Evolutionary conservation across 306 rosid species (phyloP).

Genomic region (Spatholobus suberectus): DNA sequence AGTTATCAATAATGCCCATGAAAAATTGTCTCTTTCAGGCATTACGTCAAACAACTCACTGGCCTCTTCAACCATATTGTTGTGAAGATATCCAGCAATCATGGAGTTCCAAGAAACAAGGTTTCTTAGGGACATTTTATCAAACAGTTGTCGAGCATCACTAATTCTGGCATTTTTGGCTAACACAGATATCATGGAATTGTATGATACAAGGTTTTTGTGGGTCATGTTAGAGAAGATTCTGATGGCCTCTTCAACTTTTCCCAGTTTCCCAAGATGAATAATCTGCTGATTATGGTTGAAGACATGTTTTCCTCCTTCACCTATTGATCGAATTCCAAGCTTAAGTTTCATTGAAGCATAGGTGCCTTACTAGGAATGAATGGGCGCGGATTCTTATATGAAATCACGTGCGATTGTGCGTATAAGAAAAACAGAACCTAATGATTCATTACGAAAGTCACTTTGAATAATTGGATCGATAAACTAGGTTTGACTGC

Average conservation of each 20-base stretch:
- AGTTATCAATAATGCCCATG: slow-evolving; percentile 85
- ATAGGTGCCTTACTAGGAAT: not conserved
- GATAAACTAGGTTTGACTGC: too few species aligned
- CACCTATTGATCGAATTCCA: slow-evolving; percentile 45
- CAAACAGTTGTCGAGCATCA: slow-evolving; percentile 73
- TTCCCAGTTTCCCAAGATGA: slow-evolving; percentile 70
- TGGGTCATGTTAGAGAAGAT: slow-evolving; percentile 60
- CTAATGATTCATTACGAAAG: too few species aligned
- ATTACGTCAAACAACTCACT: slow-evolving; percentile 59
- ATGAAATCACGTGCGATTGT: too few species aligned
- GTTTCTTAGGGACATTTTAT: slow-evolving; percentile 67
- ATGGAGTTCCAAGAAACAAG: slow-evolving; percentile 83
- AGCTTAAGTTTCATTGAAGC: slow-evolving; percentile 41
- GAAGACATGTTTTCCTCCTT: slow-evolving; percentile 57
- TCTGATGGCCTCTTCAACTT: slow-evolving; percentile 66
- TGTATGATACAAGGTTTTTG: slow-evolving; percentile 78
- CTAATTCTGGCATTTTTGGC: slow-evolving; percentile 69
- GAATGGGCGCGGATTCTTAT: too few species aligned
- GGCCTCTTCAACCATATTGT: slow-evolving; percentile 65
- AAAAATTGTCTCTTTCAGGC: slow-evolving; percentile 66
- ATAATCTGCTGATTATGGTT: slow-evolving; percentile 61
- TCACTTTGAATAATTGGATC: too few species aligned
- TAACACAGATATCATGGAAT: slow-evolving; percentile 77
- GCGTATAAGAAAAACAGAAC: too few species aligned
- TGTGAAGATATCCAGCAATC: slow-evolving; percentile 77